Evolutionary conservation across 129 eudicot species (phyloP), one percentile per base, ranked within the genome.

Genomic region (Flaveria robusta): DNA sequence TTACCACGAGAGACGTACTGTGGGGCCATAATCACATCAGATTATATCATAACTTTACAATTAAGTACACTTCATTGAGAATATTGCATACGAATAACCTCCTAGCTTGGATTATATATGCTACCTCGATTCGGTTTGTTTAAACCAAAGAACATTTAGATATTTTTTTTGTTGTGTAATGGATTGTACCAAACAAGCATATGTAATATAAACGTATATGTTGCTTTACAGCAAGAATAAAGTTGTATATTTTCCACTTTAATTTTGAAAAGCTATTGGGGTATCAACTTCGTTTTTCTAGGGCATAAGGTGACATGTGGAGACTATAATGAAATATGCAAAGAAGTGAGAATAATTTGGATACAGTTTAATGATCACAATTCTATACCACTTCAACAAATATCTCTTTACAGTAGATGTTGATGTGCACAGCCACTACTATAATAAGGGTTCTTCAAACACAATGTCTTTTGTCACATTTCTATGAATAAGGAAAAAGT

Each of bases 251-350:
- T 58, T 22, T 58, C 65, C 65, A 58, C 65, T 58, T 58, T 58
- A 58, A 4, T 58, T 58, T 58, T 22, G 34, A 23, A 58, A 58
- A 22, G 65, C 31, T 58, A 22, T 58, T 22, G 31, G 31, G 19
- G 65, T 58, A 22, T 58, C 65, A 10, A 58, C 29, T 22, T 58
- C 13, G 15, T 22, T 58, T 58, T 20, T 54, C 12, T 54, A 54
- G 62, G 65, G 65, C 29, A 58, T 58, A 58, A 10, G 65, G 65
- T 58, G 65, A 58, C 65, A 58, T 58, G 65, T 58, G 65, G 22
- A 9, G 16, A 20, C 65, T 58, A 58, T 12, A 11, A 58, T 58
- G 16, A 58, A 58, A 58, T 8, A 9, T 9, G 31, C 29, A 58
- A 58, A 29, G 23, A 58, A 22, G 65, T 58, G 65, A 22, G 64